Evolutionary conservation across 2,329 filamentous ascomycete species (phyloP).

Genomic region (Aureobasidium leucospermi): DNA sequence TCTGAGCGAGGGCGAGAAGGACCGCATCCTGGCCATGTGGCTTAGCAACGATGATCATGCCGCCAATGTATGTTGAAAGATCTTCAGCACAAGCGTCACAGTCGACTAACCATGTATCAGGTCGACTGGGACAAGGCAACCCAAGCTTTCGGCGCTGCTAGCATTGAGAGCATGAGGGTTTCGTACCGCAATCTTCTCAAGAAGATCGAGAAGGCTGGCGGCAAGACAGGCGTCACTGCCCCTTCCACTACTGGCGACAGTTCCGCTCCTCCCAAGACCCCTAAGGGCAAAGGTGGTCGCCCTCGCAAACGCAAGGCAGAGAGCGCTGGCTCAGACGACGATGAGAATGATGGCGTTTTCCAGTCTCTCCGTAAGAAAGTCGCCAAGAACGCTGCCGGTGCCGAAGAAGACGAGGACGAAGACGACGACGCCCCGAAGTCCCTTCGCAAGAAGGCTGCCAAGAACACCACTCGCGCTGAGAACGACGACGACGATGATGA

Average conservation of each 20-base stretch:
- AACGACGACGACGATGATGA: conserved; percentile 3
- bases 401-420: not conserved
- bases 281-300: conserved; percentile 4
- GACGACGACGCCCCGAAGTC: not conserved
- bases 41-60: conserved; percentile 18
- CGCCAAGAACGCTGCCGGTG: not conserved
- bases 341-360: not conserved
- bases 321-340: not conserved
- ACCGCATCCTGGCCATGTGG: conserved; percentile 23
- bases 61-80: conserved; percentile 11
- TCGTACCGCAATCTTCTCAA: conserved; percentile 19
- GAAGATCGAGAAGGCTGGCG: conserved; percentile 24
- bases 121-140: conserved; percentile 25
- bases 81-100: not conserved
- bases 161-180: conserved; percentile 22
- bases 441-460: not conserved
- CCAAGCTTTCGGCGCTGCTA: conserved; percentile 21
- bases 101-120: conserved; percentile 15
- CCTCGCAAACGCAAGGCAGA: conserved; percentile 14
- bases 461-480: not conserved
- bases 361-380: conserved; percentile 4
- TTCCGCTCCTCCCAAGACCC: conserved; percentile 7
- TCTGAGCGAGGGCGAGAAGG: conserved; percentile 24
- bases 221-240: conserved; percentile 10
- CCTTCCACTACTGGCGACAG: not conserved